Base-by-base conservation (phyloP, 495 filamentous ascomycete species). In the Penicillium ucsense region DNA sequence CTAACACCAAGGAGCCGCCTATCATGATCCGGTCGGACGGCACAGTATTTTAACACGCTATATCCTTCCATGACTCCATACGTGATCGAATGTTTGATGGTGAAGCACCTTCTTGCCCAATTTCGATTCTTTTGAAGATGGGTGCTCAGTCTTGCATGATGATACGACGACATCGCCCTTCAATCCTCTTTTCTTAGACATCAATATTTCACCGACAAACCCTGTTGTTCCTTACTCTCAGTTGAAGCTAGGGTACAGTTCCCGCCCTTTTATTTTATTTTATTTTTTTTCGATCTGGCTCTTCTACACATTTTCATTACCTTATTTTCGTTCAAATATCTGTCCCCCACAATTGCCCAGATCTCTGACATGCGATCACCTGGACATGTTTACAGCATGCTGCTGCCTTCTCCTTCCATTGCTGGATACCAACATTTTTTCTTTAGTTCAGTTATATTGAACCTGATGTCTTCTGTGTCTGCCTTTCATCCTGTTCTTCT, bases 11-110 rank as follows among this genome's bases (percentile, higher is more conserved):
- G 70, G 88, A 91, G 59, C 89, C 94, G 12, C 92, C 92, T 4
- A 97, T 98, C 57, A 84, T 95, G 71, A 96, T 97, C 53, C 77
- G 94, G 46, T 94, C 86, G 50, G 92, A 98, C 62, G 92, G 92
- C 39, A 97, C 92, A 6, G 89, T 98, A 45, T 95, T 98, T 62
- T 96, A 81, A 65, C 65, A 54, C 54, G 48, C 47, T 59, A 46
- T 55, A 63, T 20, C 1, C 20, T 20, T 20, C 20, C 50, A 50
- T 41, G 52, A 50, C 48, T 53, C 54, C 56, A 61, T 54, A 49
- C 56, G 56, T 56, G 43, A 58, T 56, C 63, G 56, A 60, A 70
- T 67, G 64, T 61, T 62, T 62, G 49, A 55, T 50, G 42, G 42
- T 30, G 50, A 51, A 40, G 56, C 59, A 52, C 53, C 35, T 44